Base-by-base conservation (phyloP, 2,329 filamentous ascomycete species). In the Sporothrix schenckii region DNA sequence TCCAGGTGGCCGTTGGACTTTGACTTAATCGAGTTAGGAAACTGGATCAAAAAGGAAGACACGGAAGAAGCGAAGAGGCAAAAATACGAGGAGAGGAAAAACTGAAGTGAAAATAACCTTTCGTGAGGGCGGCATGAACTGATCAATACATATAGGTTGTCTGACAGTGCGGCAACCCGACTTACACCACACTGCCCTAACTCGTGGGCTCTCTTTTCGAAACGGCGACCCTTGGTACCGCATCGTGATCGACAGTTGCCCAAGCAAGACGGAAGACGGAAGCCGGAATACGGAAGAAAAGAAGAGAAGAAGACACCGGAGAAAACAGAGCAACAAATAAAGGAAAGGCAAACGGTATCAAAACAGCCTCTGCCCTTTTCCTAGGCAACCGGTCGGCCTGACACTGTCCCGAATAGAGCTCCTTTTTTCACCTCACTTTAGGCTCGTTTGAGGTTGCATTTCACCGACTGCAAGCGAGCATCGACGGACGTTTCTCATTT, bases 381-480 rank as follows among this genome's bases (percentile, higher is more conserved):
- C 39, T 47, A 47, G 41, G 58, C 39, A 61, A 61, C 58, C 58
- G 13, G 58, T 54, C 66, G 66, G 66, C 66, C 44, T 30, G 66
- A 49, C n/a, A 24, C 39, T 9, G n/a, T 58, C n/a, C 66, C 53
- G 66, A 56, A n/a, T 30, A n/a, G n/a, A 5, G 16, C 19, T 21
- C 44, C 34, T 14, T 16, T 30, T 41, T 52, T 61, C 27, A 47
- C 66, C 27, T 19, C 30, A 24, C 21, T 61, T 63, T 69, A 44
- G 44, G 56, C 56, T 44, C 24, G 68, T 69, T 66, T 69, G 58
- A 69, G 58, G 68, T 66, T 66, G 58, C 58, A 69, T 69, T 52
- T 66, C 61, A 30, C 44, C 24, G 63, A 6, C 61, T 34, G 47
- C 54, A 67, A 53, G 49, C 65, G 65, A 67, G 27, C 50, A 27